A percentile compares a stretch with the other conserved stretches of the same genome.
These are phyloP conservation scores for Elongisporangium senticosum DNA, from an alignment of 352 stramenopile species.

Conservation along the genomic window DNA sequence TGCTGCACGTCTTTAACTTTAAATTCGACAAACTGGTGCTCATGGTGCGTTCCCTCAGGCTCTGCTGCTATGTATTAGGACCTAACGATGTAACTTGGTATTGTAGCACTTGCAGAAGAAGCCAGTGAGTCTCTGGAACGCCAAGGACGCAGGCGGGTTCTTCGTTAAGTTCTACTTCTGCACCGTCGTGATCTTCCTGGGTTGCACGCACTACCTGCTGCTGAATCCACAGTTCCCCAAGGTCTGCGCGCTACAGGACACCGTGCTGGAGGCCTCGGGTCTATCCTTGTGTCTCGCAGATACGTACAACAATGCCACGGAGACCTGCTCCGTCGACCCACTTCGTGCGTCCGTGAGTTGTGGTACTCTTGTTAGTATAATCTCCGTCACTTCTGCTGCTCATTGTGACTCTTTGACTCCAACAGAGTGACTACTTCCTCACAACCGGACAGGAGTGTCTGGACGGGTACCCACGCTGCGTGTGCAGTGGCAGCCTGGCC, in stretches of 20 bases:
- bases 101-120: conserved; percentile 66
- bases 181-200: conserved; percentile 56
- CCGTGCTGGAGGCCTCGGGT: conserved; percentile 6
- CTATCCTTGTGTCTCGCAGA: conserved; percentile 21
- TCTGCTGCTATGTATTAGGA: not conserved
- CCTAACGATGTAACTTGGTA: not conserved
- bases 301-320: conserved; percentile 22
- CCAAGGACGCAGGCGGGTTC: conserved; percentile 72
- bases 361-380: not conserved
- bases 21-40: conserved; percentile 81
- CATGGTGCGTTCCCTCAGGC: conserved; percentile 22
- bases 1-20: conserved; percentile 68
- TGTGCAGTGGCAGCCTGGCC: conserved; percentile 34
- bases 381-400: conserved; percentile 1
- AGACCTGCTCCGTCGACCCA: conserved; percentile 26
- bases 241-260: conserved; percentile 49
- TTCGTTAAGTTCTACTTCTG: conserved; percentile 88
- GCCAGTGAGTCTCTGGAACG: conserved; percentile 57
- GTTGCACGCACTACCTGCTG: conserved; percentile 60
- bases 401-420: not conserved
- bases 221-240: conserved; percentile 45
- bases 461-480: conserved; percentile 47
- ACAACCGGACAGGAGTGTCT: conserved; percentile 22
- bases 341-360: conserved; percentile 26
- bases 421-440: conserved; percentile 46